Base-by-base conservation (phyloP, 805 yeast genomes). In the Metschnikowia arizonensis region DNA sequence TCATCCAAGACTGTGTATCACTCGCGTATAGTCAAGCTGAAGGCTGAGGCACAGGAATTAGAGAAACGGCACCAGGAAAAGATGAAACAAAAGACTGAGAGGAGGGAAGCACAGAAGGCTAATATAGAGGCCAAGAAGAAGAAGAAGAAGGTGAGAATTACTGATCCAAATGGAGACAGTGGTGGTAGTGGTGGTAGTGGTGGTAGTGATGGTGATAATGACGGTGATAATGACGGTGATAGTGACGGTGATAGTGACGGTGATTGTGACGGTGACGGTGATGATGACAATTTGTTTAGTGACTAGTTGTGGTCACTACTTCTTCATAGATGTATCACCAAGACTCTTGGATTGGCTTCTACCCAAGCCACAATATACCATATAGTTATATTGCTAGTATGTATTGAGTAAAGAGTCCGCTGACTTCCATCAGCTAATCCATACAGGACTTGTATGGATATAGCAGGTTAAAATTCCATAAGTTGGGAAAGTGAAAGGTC, bases 1-100 rank as follows among this genome's bases (percentile, higher is more conserved):
- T 72, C 82, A 0, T 96, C 97, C 42, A 90, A 88, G 67, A 88
- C 93, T 14, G 65, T 93, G 49, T 88, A 85, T 66, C 99, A 93
- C 62, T 75, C 87, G 36, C 75, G 71, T 44, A 72, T 88, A 49
- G 68, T 69, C 42, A 90, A 90, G 66, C 64, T 85, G 3, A 72
- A 73, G 48, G 65, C 69, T 40, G 95, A 91, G 62, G 68, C 76
- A 26, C 69, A 70, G 48, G 74, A 66, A 37, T 66, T 88, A 57
- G 95, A 88, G 50, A 76, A 77, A 64, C 74, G 69, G 56, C 97
- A 89, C 63, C 77, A 78, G 36, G 69, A 69, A 43, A 78, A 78
- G 60, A 74, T 74, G 59, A 77, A 75, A 57, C 66, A 85, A 56
- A 86, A 82, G 65, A 84, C 77, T 25, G 74, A 79, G 57, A 79